Percentiles rank a stretch among this genome's conserved stretches.
These are phyloP conservation scores for Flueggea neowawraea DNA, from an alignment of 441 rosid species.

Conservation along the genomic window DNA sequence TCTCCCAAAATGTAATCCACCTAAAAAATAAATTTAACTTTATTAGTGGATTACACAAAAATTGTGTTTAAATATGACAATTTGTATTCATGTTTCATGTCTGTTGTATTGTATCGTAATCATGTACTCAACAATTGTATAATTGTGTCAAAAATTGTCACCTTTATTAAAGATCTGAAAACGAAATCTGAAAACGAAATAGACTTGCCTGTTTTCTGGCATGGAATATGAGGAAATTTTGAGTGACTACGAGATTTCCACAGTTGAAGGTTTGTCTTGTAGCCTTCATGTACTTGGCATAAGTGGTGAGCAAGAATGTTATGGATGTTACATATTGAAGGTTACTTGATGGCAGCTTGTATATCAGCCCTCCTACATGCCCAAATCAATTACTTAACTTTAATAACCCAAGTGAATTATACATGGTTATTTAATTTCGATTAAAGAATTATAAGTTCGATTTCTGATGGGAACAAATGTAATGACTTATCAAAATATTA, in stretches of 20 bases:
- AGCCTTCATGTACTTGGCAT: conserved; percentile 74
- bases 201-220: conserved; percentile 63
- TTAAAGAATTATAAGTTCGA: too few relatives aligned
- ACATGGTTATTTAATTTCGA: background rate
- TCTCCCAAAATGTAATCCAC: conserved; percentile 71
- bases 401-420: background rate
- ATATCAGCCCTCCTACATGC: conserved; percentile 65
- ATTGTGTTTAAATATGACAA: too few relatives aligned
- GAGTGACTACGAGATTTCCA: conserved; percentile 49
- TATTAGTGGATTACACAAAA: too few relatives aligned
- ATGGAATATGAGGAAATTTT: conserved; percentile 36
- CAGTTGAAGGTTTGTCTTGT: conserved; percentile 52
- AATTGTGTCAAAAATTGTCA: too few relatives aligned
- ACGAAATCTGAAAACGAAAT: background rate
- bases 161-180: too few relatives aligned
- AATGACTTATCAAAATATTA: background rate
- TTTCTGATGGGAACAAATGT: too few relatives aligned
- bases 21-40: conserved; percentile 16
- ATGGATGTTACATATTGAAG: conserved; percentile 83
- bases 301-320: conserved; percentile 71
- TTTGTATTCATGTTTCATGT: too few relatives aligned
- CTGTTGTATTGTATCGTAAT: too few relatives aligned
- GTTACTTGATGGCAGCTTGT: conserved; percentile 57
- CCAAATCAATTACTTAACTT: too few relatives aligned
- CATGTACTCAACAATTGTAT: too few relatives aligned